Conservation (phyloP, 495 filamentous ascomycete genomes). For the Symbiotaphrina buchneri region DNA sequence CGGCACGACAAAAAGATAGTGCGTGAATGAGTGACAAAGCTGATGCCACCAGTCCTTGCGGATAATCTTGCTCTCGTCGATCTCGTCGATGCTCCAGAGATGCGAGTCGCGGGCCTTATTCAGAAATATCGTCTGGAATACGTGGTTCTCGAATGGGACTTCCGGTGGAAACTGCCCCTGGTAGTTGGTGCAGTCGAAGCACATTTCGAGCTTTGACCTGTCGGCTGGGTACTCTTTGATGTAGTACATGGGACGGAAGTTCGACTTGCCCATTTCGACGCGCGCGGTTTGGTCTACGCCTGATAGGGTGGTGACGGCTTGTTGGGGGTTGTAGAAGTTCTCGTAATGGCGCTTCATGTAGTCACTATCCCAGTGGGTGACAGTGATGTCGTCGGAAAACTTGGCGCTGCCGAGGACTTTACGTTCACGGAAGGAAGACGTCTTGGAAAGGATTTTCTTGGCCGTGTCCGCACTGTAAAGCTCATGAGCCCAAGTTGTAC, state of each 20-base stretch:
- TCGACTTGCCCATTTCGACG: conserved; percentile 25
- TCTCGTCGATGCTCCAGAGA: conserved; percentile 52
- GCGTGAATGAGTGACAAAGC: conserved; percentile 60
- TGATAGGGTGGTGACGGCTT: conserved; percentile 20
- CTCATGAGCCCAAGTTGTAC: no score
- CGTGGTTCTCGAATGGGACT: conserved; percentile 31
- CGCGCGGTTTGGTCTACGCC: conserved; percentile 25
- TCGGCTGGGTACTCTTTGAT: conserved; percentile 44
- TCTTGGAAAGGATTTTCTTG: conserved; percentile 35
- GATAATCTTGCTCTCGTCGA: conserved; percentile 46
- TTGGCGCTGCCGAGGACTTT: conserved; percentile 50
- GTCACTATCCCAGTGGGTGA: conserved; percentile 53
- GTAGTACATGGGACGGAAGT: conserved; percentile 66
- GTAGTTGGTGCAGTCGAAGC: conserved; percentile 70
- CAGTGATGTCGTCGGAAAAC: conserved; percentile 65
- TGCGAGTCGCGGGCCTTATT: conserved; percentile 36
- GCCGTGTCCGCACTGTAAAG: conserved; percentile 67
- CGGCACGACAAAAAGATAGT: conserved; percentile 55
- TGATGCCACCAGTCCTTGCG: conserved; percentile 70
- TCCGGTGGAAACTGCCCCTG: conserved; percentile 46
- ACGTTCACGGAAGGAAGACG: conserved; percentile 38
- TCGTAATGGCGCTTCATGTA: conserved; percentile 67
- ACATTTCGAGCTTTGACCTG: conserved; percentile 59
- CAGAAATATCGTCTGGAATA: conserved; percentile 71
- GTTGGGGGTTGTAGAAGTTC: conserved; percentile 31